Evolutionary conservation across 371 early-diverging fungal genomes (phyloP).

Genomic region (Lichtheimia hyalospora): DNA sequence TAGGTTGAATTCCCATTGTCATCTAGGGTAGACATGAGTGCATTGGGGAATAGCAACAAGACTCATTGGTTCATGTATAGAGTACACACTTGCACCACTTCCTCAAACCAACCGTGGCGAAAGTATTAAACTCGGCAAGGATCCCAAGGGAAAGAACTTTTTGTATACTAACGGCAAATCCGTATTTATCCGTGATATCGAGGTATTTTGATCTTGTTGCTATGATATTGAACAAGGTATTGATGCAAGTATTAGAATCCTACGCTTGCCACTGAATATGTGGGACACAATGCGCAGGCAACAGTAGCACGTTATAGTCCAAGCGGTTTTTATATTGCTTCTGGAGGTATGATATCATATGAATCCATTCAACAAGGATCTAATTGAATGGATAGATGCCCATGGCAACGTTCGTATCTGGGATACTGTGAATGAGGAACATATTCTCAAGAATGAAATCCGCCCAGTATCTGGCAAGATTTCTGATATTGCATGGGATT

Average conservation of each 20-base stretch:
- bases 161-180: constrained; percentile 90
- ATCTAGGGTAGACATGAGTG: too few relatives aligned
- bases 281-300: constrained; percentile 73
- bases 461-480: constrained; percentile 75
- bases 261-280: constrained; percentile 79
- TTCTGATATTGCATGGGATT: constrained; percentile 92
- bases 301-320: constrained; percentile 92
- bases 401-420: constrained; percentile 92
- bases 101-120: constrained; percentile 85
- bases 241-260: constrained; percentile 64
- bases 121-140: constrained; percentile 75
- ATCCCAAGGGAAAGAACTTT: constrained; percentile 86
- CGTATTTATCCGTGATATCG: constrained; percentile 84
- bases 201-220: constrained; percentile 42
- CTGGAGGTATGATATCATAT: constrained; percentile 73
- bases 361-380: too few relatives aligned
- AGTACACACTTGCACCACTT: constrained; percentile 71
- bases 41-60: background rate
- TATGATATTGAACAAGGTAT: background rate
- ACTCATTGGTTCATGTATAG: constrained; percentile 22
- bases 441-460: constrained; percentile 84
- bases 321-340: constrained; percentile 93
- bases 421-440: constrained; percentile 86
- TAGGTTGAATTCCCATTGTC: background rate
- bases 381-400: constrained; percentile 54